Base-by-base conservation (phyloP, 2,329 filamentous ascomycete species). In the Paraconiothyrium sp. region DNA sequence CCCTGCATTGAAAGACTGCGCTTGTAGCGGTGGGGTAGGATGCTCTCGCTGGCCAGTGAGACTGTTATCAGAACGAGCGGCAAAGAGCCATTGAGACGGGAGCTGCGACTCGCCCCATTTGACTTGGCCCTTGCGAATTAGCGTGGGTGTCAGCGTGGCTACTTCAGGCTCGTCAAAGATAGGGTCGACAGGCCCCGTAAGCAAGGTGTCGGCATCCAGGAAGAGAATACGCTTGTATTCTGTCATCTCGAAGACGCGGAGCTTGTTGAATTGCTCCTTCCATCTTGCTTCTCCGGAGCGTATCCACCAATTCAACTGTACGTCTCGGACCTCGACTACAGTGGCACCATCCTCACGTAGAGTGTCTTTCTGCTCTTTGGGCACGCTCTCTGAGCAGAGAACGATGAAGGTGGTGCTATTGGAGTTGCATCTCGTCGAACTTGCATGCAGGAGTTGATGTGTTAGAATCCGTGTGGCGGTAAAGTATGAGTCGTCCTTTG, bases 261-360 rank as follows among this genome's bases (percentile, higher is more conserved):
- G 73, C 68, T 83, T 83, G 24, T 76, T 79, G 65, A 82, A 80
- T 59, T 79, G 75, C 59, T 83, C 79, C 39, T 78, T 77, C 78
- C 79, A 83, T 44, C 80, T 72, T 2, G 72, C 68, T 6, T 79
- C 72, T 6, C 75, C 75, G 0, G 77, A 76, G 34, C 72, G 71
- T 22, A 82, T 72, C 78, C 78, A 81, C 57, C 70, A 71, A 3
- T 69, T 67, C 2, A 75, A 43, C 3, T 70, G 60, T 1, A 81
- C 70, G 48, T 77, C 76, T 13, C 78, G 70, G 6, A 79, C 73
- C 55, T 76, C 73, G 24, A 79, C 67, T 27, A 83, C 75, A 2
- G 65, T 76, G 10, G 80, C 81, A 10, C 81, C 81, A 60, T 82
- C 80, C 46, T 65, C 61, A 16, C 65, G 61, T 8, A 83, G 72